Evolutionary conservation across 768 basidiomycete species (phyloP).

Genomic region (Amanita polypyramis): DNA sequence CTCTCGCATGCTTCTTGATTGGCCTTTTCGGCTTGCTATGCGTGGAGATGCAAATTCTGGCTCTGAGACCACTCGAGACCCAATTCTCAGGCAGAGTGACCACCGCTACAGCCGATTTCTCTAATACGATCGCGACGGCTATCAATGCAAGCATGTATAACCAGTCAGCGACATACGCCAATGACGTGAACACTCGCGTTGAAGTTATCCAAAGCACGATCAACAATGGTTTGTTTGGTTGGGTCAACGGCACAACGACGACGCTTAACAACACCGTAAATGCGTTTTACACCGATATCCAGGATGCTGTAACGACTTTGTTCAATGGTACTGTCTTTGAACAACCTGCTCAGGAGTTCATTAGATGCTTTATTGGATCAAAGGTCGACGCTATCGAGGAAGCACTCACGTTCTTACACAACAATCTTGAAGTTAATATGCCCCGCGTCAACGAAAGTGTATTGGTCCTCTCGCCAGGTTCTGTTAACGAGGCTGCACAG

Average conservation of each 20-base stretch:
- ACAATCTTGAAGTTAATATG: slow-evolving; percentile 75
- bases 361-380: slow-evolving; percentile 83
- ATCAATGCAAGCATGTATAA: slow-evolving; percentile 81
- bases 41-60: slow-evolving; percentile 79
- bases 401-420: slow-evolving; percentile 84
- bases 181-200: slow-evolving; percentile 64
- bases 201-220: slow-evolving; percentile 61
- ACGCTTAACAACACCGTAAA: slow-evolving; percentile 81
- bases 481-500: slow-evolving; percentile 62
- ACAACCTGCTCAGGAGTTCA: slow-evolving; percentile 73
- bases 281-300: slow-evolving; percentile 79
- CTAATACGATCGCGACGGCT: slow-evolving; percentile 57
- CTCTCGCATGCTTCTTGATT: slow-evolving; percentile 84
- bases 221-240: slow-evolving; percentile 86
- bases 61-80: slow-evolving; percentile 60
- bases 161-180: slow-evolving; percentile 70
- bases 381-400: slow-evolving; percentile 83
- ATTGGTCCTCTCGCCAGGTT: slow-evolving; percentile 64
- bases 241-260: slow-evolving; percentile 87
- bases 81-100: slow-evolving; percentile 58
- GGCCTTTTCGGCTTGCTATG: slow-evolving; percentile 85
- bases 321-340: slow-evolving; percentile 84
- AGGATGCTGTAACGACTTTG: slow-evolving; percentile 62
- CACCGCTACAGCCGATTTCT: slow-evolving; percentile 52
- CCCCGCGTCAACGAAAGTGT: slow-evolving; percentile 66